These are phyloP conservation scores for Hygrophoropsis aurantiaca DNA, from an alignment of 768 basidiomycete species.

Conservation along the genomic window DNA sequence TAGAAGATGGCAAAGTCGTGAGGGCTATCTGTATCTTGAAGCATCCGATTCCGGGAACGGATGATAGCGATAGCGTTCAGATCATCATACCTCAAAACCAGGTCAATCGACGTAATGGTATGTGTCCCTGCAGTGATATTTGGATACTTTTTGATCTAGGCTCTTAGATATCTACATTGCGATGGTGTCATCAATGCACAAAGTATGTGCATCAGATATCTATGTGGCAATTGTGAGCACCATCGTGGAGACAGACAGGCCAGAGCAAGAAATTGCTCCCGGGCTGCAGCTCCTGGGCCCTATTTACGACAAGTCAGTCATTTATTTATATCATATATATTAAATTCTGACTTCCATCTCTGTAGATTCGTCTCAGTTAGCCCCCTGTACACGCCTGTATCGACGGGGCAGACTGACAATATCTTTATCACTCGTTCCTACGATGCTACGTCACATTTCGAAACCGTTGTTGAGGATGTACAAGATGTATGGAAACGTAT, in stretches of 20 bases:
- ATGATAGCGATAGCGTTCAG: conserved; percentile 92
- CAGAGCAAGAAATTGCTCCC: conserved; percentile 90
- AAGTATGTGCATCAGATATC: conserved; percentile 93
- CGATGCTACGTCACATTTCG: conserved; percentile 98
- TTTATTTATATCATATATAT: background rate
- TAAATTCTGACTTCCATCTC: conserved; percentile 9
- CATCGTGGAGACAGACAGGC: conserved; percentile 91
- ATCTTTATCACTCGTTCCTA: conserved; percentile 98
- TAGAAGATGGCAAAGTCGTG: conserved; percentile 93
- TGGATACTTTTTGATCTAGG: conserved; percentile 3
- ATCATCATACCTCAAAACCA: conserved; percentile 99
- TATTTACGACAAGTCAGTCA: conserved; percentile 86
- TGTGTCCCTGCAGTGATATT: conserved; percentile 21
- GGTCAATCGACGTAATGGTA: conserved; percentile 89
- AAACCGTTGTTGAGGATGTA: conserved; percentile 97
- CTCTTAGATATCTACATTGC: conserved; percentile 96
- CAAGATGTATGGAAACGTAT: conserved; percentile 94
- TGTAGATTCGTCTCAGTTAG: conserved; percentile 86
- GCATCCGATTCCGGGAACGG: conserved; percentile 97
- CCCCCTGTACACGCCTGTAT: conserved; percentile 86
- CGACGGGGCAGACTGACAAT: conserved; percentile 78
- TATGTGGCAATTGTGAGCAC: conserved; percentile 98
- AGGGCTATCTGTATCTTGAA: conserved; percentile 97
- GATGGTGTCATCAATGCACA: conserved; percentile 95
- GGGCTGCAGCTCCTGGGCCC: conserved; percentile 89